Conservation (phyloP, 371 early-diverging fungal genomes). For the Coemansia sp. region DNA sequence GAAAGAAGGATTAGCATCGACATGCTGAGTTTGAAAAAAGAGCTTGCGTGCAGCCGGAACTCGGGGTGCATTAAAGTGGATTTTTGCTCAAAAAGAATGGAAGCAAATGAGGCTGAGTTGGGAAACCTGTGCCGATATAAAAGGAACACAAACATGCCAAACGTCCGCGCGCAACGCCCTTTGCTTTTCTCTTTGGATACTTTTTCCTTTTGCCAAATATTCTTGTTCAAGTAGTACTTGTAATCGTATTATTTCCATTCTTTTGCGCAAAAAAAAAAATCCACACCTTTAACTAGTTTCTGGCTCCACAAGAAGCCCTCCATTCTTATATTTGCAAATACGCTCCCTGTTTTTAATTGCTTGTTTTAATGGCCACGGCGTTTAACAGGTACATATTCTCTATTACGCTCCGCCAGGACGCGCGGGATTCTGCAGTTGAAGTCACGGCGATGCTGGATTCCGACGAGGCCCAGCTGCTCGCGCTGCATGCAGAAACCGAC, state of each 20-base stretch:
- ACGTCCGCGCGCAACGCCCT: slow-evolving; percentile 8
- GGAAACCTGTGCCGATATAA: background rate
- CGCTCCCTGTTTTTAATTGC: background rate
- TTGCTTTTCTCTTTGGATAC: slow-evolving; percentile 6
- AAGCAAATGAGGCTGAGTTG: slow-evolving; percentile 10
- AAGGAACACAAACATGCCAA: slow-evolving; percentile 1
- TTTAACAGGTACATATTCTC: slow-evolving; percentile 21
- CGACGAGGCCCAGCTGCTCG: slow-evolving; percentile 12
- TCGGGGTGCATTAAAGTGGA: background rate
- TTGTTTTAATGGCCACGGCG: slow-evolving; percentile 7
- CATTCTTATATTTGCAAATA: background rate
- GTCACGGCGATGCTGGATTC: slow-evolving; percentile 19
- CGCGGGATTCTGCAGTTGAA: slow-evolving; percentile 13
- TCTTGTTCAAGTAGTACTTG: background rate
- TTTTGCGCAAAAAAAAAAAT: slow-evolving; percentile 2
- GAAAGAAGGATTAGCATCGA: background rate
- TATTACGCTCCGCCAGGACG: slow-evolving; percentile 10
- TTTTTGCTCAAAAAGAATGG: slow-evolving; percentile 1
- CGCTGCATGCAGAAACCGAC: slow-evolving; percentile 9
- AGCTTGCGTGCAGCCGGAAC: slow-evolving; percentile 1
- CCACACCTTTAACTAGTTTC: background rate
- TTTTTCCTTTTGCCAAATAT: background rate
- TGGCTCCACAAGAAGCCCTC: background rate
- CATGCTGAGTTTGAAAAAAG: background rate
- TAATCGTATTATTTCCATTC: slow-evolving; percentile 7